phyloP scores from a whole-genome alignment of 768 basidiomycete species.

The Panaeolus papilionaceus region DNA sequence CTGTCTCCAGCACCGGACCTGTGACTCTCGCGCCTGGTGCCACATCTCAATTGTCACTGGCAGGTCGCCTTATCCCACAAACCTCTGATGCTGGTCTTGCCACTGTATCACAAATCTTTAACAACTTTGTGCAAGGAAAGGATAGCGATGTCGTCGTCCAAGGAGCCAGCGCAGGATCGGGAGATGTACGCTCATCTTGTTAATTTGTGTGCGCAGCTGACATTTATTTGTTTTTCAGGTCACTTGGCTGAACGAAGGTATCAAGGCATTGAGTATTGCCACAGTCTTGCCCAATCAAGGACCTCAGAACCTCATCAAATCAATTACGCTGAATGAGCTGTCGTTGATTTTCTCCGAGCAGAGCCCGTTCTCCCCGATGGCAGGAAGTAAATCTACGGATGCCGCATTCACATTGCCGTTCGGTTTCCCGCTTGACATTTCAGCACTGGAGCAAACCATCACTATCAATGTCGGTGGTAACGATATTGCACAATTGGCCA shows the following conservation, averaged over 20 bases:
- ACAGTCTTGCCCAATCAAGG: slow-evolving; percentile 71
- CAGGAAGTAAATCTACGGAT: slow-evolving; percentile 64
- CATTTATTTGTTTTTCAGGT: slow-evolving; percentile 45
- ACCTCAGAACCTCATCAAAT: slow-evolving; percentile 64
- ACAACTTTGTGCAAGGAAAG: slow-evolving; percentile 72
- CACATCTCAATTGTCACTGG: slow-evolving; percentile 57
- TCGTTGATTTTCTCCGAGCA: slow-evolving; percentile 61
- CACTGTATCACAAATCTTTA: slow-evolving; percentile 70
- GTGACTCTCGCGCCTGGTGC: slow-evolving; percentile 62
- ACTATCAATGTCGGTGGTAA: slow-evolving; percentile 55
- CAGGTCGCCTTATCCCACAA: slow-evolving; percentile 72
- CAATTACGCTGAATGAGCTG: slow-evolving; percentile 65
- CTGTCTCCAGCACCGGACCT: slow-evolving; percentile 53
- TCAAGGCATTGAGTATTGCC: slow-evolving; percentile 63
- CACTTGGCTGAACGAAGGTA: slow-evolving; percentile 75
- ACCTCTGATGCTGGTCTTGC: slow-evolving; percentile 54
- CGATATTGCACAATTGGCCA: slow-evolving; percentile 62
- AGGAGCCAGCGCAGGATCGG: slow-evolving; percentile 63
- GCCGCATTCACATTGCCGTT: slow-evolving; percentile 75
- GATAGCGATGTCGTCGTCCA: slow-evolving; percentile 64
- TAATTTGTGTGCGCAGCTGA: slow-evolving; percentile 1
- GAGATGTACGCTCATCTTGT: slow-evolving; percentile 48
- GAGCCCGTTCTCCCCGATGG: slow-evolving; percentile 62
- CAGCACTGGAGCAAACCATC: slow-evolving; percentile 64
- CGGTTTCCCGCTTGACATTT: slow-evolving; percentile 71